Conservation (phyloP, 495 filamentous ascomycete species). For the Penicillium odoratum region DNA sequence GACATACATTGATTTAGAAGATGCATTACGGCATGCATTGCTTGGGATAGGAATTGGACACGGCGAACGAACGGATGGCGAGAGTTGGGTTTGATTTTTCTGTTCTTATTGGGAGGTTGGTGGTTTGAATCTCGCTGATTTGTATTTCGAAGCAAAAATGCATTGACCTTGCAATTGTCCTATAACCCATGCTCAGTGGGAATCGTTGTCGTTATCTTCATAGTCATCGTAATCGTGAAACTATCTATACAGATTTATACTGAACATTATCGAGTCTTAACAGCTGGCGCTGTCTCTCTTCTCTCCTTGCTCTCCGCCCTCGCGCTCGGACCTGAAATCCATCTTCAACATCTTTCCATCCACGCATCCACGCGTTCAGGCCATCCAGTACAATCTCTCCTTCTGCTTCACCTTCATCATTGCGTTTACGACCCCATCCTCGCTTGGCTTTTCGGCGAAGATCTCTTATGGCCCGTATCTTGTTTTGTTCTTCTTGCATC, state of each 20-base stretch:
- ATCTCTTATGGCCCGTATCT: slow-evolving; percentile 3
- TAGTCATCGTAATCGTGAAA: neutral
- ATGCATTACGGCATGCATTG: slow-evolving; percentile 39
- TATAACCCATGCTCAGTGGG: neutral
- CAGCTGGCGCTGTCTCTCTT: slow-evolving; percentile 22
- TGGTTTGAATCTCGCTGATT: slow-evolving; percentile 8
- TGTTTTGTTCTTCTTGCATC: slow-evolving; percentile 27
- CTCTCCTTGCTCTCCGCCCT: slow-evolving; percentile 24
- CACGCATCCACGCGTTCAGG: slow-evolving; percentile 42
- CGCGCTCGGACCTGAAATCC: slow-evolving; percentile 31
- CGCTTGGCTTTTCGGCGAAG: slow-evolving; percentile 13
- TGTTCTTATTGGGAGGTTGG: slow-evolving; percentile 5
- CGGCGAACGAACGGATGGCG: slow-evolving; percentile 34
- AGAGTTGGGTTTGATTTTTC: slow-evolving; percentile 25
- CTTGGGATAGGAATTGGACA: slow-evolving; percentile 27
- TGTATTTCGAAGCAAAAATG: slow-evolving; percentile 16
- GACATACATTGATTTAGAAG: slow-evolving; percentile 40
- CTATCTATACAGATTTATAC: neutral
- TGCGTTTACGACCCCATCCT: slow-evolving; percentile 19
- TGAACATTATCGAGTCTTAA: neutral
- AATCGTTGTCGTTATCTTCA: slow-evolving; percentile 4
- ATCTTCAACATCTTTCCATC: slow-evolving; percentile 43
- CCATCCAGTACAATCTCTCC: slow-evolving; percentile 36
- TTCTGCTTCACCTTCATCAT: slow-evolving; percentile 20
- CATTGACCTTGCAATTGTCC: neutral